These are phyloP conservation scores for Trichoderma breve DNA, from an alignment of 2,329 filamentous ascomycete genomes.

Conservation along the genomic window DNA sequence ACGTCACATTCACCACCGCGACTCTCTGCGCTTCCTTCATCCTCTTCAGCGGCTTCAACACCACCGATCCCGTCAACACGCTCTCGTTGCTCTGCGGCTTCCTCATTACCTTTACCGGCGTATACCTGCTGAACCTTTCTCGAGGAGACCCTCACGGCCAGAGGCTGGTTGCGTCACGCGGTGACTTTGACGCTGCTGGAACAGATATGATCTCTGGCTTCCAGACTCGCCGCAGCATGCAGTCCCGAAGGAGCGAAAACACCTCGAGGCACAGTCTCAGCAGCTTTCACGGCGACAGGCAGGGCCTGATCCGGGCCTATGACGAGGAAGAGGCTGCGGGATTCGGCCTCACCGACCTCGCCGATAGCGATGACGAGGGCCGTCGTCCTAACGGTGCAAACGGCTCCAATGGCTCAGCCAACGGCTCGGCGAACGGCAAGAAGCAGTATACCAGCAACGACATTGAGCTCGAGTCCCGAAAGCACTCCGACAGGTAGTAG, in stretches of 20 bases:
- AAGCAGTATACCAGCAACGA: constrained; percentile 39
- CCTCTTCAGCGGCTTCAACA: constrained; percentile 94
- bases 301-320: constrained; percentile 83
- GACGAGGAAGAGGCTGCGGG: constrained; percentile 75
- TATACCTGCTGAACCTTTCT: constrained; percentile 95
- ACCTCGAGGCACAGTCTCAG: constrained; percentile 63
- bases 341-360: constrained; percentile 75
- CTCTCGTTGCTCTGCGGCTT: constrained; percentile 91
- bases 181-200: constrained; percentile 73
- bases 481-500: constrained; percentile 37
- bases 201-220: constrained; percentile 89
- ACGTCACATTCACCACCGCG: constrained; percentile 94
- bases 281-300: constrained; percentile 66
- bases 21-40: constrained; percentile 95
- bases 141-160: constrained; percentile 83
- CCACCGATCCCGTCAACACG: constrained; percentile 85
- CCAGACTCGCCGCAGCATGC: constrained; percentile 91
- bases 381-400: constrained; percentile 23
- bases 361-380: constrained; percentile 67
- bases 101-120: constrained; percentile 89
- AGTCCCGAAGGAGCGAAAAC: constrained; percentile 72
- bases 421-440: constrained; percentile 44
- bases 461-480: constrained; percentile 53
- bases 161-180: constrained; percentile 58
- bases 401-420: constrained; percentile 38